Evolutionary conservation across 257 asterid genomes (phyloP).

Genomic region (Solanum neorickii): DNA sequence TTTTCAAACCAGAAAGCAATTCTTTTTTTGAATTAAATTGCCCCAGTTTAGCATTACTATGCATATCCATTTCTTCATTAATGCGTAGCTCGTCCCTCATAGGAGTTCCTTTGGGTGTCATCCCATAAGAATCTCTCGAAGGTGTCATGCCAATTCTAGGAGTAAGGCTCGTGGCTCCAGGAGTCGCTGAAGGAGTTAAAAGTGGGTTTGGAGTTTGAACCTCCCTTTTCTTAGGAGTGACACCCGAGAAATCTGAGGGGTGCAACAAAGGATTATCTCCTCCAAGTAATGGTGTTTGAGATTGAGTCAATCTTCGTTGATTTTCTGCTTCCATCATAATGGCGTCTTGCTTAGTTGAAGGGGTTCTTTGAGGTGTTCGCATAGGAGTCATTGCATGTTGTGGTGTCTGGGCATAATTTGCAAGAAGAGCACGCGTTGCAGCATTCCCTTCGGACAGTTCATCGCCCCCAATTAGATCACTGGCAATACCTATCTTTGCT

Average conservation of each 20-base stretch:
- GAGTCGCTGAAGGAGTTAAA: conserved; percentile 86
- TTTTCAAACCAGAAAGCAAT: conserved; percentile 48
- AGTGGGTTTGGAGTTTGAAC: conserved; percentile 92
- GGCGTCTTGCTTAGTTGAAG: conserved; percentile 86
- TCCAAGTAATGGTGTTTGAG: conserved; percentile 97
- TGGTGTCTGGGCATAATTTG: conserved; percentile 87
- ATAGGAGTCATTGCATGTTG: conserved; percentile 80
- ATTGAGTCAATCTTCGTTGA: conserved; percentile 66
- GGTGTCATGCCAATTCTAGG: conserved; percentile 91
- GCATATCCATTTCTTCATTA: conserved; percentile 72
- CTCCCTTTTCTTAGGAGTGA: conserved; percentile 87
- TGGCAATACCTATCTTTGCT: conserved; percentile 90
- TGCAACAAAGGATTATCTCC: conserved; percentile 91
- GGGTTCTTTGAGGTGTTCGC: conserved; percentile 92
- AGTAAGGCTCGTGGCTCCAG: conserved; percentile 64
- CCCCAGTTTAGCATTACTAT: conserved; percentile 35
- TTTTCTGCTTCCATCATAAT: conserved; percentile 98
- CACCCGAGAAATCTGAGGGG: conserved; percentile 99
- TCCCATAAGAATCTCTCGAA: conserved; percentile 55
- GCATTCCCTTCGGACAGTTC: conserved; percentile 85
- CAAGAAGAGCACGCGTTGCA: conserved; percentile 88
- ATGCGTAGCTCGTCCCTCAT: conserved; percentile 88
- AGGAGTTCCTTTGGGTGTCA: conserved; percentile 88
- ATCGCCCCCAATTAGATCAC: conserved; percentile 75
- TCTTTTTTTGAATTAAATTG: conserved; percentile 49